These are phyloP conservation scores for Volvox carteri DNA, from an alignment of 163 green algal genomes.

Conservation along the genomic window DNA sequence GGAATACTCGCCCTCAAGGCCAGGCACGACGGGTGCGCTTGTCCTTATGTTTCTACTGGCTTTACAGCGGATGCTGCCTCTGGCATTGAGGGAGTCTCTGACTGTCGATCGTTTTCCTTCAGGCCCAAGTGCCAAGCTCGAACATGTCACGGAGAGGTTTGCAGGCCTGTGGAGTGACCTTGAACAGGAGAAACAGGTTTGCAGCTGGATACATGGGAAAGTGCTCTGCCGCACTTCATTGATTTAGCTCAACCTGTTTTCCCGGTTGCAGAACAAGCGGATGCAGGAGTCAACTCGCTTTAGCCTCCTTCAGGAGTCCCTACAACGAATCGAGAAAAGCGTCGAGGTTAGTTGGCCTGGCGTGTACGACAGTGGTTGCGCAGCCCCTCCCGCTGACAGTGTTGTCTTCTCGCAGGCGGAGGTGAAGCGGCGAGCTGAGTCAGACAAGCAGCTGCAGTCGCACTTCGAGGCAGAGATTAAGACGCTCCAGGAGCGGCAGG, in stretches of 20 bases:
- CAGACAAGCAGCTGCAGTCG: constrained; percentile 75
- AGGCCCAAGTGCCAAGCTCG: constrained; percentile 66
- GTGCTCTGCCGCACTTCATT: background rate
- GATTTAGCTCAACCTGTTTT: background rate
- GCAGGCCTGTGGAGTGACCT: constrained; percentile 82
- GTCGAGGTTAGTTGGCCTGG: constrained; percentile 70
- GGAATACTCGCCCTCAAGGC: constrained; percentile 24
- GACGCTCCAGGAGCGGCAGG: constrained; percentile 66
- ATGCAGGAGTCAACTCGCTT: constrained; percentile 71
- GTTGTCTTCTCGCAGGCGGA: constrained; percentile 61
- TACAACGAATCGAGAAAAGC: constrained; percentile 78
- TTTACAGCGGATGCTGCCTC: background rate
- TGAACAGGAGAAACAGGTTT: constrained; percentile 82
- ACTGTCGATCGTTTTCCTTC: background rate
- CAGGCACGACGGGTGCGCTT: constrained; percentile 25
- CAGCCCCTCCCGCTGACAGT: background rate
- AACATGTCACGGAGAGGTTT: constrained; percentile 83
- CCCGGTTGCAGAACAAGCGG: constrained; percentile 66
- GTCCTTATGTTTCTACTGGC: background rate
- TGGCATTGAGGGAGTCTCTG: background rate
- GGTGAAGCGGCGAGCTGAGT: constrained; percentile 75
- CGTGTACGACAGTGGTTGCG: background rate
- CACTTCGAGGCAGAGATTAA: constrained; percentile 80
- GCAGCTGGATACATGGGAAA: background rate
- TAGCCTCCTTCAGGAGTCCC: constrained; percentile 72